A percentile compares a stretch with the other conserved stretches of the same genome.
These are phyloP conservation scores for Euphrasia confusa DNA, from an alignment of 257 asterid species.

Conservation along the genomic window DNA sequence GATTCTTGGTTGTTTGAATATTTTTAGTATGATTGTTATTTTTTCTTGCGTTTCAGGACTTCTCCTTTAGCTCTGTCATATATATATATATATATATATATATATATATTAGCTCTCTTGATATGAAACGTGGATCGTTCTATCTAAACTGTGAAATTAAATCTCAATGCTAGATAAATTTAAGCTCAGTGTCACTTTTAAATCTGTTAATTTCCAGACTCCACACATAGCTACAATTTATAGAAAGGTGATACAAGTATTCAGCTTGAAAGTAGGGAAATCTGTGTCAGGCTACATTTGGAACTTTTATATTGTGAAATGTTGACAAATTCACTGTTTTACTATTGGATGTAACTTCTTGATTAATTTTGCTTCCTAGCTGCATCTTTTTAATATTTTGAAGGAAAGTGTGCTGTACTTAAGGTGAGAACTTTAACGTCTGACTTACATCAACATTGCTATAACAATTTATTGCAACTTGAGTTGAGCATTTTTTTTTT, in stretches of 20 bases:
- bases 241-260: not conserved
- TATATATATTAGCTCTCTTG: not conserved
- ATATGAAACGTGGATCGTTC: not conserved
- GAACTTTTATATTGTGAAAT: constrained; percentile 5
- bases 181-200: not conserved
- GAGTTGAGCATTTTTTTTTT: constrained; percentile 17
- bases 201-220: not conserved
- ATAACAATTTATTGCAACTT: not conserved
- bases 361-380: constrained; percentile 3
- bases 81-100: not conserved
- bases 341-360: constrained; percentile 5
- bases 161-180: constrained; percentile 7
- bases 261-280: constrained; percentile 9
- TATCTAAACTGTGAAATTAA: constrained; percentile 4
- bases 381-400: constrained; percentile 5
- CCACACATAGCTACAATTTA: not conserved
- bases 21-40: no score
- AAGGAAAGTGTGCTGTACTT: constrained; percentile 4
- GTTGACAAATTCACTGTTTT: constrained; percentile 5
- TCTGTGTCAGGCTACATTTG: constrained; percentile 1
- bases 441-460: constrained; percentile 1
- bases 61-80: not conserved
- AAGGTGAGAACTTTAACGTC: constrained; percentile 1
- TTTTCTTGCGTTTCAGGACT: no score
- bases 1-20: no score